Percentiles rank a stretch among this genome's conserved stretches.
These are phyloP conservation scores for Fusarium albosuccineum DNA, from an alignment of 2,329 filamentous ascomycete genomes.

Conservation along the genomic window DNA sequence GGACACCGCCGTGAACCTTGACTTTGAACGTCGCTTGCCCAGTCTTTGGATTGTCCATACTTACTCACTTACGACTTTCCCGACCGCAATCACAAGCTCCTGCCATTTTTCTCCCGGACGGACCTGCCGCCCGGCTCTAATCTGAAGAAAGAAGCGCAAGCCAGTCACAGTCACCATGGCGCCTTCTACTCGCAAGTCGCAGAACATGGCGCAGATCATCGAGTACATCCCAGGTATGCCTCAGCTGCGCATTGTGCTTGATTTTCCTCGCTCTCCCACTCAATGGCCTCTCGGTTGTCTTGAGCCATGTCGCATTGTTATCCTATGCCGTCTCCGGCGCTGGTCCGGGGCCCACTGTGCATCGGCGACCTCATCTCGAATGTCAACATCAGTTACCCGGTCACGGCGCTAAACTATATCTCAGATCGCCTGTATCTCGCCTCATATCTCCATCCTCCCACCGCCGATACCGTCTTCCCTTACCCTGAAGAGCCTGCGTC, in stretches of 20 bases:
- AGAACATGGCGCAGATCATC: conserved; percentile 86
- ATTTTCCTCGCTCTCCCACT: conserved; percentile 21
- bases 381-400: conserved; percentile 30
- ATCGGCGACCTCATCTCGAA: conserved; percentile 20
- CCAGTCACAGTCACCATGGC: conserved; percentile 59
- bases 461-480: conserved; percentile 86
- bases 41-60: conserved; percentile 28
- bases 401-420: conserved; percentile 46
- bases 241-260: not conserved
- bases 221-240: conserved; percentile 92
- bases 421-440: conserved; percentile 94
- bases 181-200: conserved; percentile 62
- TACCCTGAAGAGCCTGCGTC: conserved; percentile 78
- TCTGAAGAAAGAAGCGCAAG: conserved; percentile 39
- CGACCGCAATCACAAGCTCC: conserved; percentile 16
- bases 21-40: conserved; percentile 27
- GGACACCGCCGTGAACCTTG: conserved; percentile 22
- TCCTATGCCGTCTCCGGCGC: conserved; percentile 29
- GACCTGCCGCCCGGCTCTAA: conserved; percentile 17
- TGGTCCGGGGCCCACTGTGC: conserved; percentile 24
- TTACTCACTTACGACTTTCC: conserved; percentile 14
- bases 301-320: conserved; percentile 51
- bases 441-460: conserved; percentile 87
- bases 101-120: conserved; percentile 17
- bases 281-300: conserved; percentile 25